Base-by-base conservation (phyloP, 306 rosid species). In the Castanea mollissima region DNA sequence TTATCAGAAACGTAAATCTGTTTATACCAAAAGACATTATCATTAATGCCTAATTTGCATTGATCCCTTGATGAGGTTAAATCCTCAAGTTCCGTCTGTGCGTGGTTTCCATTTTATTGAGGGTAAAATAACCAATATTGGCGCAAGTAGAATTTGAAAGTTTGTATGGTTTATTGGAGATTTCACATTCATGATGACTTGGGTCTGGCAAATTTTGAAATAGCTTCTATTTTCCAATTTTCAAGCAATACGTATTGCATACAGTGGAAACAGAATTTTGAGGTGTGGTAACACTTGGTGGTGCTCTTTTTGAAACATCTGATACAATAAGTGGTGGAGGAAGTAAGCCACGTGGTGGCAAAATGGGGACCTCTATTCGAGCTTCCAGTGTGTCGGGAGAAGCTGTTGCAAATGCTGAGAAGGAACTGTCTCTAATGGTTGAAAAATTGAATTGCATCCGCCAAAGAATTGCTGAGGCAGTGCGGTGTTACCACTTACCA, bases 281-380 rank as follows among this genome's bases (percentile, higher is more conserved):
- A 46, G 89, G 94, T 55, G 99, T 92, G 68, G 99, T 95, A 74
- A 95, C 99, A 55, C 90, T 92, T 90, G 99, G 90, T 59, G 99
- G 99, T 72, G 93, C 94, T 27, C 90, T 95, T 69, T 89, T 95
- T 72, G 97, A 95, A 86, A 88, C 79, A 77, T 89, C 97, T 75
- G 99, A 97, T 78, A 92, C 97, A 59, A 95, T 92, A 94, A 92
- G 92, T 85, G 97, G 97, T 55, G 99, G 99, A 41, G 99, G 97
- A 9, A 73, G 79, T 83, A 94, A 87, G 88, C 97, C 97, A 9
- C 93, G 92, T 60, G 97, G 99, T 83, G 99, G 99, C 73, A 92
- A 89, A 89, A 94, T 94, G 91, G 95, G 99, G 69, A 91, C 97
- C 46, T 92, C 95, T 70, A 77, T 94, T 87, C 89, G 95, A 75